These are phyloP conservation scores for Purpureocillium lavendulum DNA, from an alignment of 2,329 filamentous ascomycete species.

Conservation along the genomic window DNA sequence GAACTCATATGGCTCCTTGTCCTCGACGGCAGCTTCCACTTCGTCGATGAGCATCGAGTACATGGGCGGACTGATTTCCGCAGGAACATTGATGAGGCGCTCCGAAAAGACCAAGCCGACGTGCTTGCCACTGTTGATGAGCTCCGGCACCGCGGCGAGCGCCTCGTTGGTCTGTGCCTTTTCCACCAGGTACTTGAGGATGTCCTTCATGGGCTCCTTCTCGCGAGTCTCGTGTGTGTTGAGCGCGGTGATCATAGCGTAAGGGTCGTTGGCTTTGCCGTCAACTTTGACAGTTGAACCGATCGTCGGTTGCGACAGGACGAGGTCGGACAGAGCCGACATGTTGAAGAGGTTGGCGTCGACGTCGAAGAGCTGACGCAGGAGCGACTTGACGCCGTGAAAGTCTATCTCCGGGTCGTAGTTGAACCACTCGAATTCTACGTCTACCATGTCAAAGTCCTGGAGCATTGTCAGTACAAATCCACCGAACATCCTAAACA, in stretches of 20 bases:
- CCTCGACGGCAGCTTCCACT: slow-evolving; percentile 77
- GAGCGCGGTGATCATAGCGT: slow-evolving; percentile 82
- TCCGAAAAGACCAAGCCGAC: slow-evolving; percentile 87
- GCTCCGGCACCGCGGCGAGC: slow-evolving; percentile 46
- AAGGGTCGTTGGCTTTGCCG: slow-evolving; percentile 84
- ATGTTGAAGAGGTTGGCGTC: slow-evolving; percentile 82
- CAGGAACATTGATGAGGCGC: slow-evolving; percentile 92
- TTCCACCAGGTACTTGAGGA: slow-evolving; percentile 62
- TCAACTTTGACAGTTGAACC: slow-evolving; percentile 98
- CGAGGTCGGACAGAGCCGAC: slow-evolving; percentile 75
- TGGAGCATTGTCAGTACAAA: slow-evolving; percentile 25
- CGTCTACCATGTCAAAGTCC: slow-evolving; percentile 87
- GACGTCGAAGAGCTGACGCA: slow-evolving; percentile 87
- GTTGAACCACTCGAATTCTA: slow-evolving; percentile 99
- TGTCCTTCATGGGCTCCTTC: slow-evolving; percentile 60
- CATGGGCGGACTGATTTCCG: slow-evolving; percentile 85
- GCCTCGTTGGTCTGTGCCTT: slow-evolving; percentile 45
- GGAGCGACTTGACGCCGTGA: slow-evolving; percentile 82
- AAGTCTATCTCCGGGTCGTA: slow-evolving; percentile 86
- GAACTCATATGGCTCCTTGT: slow-evolving; percentile 88
- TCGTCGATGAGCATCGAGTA: slow-evolving; percentile 93
- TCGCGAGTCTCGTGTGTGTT: slow-evolving; percentile 74
- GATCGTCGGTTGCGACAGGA: slow-evolving; percentile 77
- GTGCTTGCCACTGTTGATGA: slow-evolving; percentile 48
- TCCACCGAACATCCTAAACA: background rate